Evolutionary conservation across 345 rosid genomes (phyloP), one percentile per base, ranked within the genome.

Genomic region (Reutealis trisperma): DNA sequence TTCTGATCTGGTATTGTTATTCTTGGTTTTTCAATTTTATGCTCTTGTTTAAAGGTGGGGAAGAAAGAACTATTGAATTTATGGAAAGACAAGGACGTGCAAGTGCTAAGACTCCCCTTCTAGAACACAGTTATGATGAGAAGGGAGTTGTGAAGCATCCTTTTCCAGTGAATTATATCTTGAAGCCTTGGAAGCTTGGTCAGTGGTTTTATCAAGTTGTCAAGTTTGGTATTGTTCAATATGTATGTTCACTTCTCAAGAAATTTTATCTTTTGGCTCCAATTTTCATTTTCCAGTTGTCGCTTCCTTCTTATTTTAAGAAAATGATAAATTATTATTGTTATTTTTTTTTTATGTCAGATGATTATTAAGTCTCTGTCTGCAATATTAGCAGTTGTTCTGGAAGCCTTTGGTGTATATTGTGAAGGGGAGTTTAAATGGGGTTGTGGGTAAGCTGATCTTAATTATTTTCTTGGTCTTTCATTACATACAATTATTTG

Each of bases 181-280:
- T 93, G 24, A 90, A 87, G 82, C 97, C 98, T 2, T 96, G 99
- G 99, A 88, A 87, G 85, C 99, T 92, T 78, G 93, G 98, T 81
- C 93, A 73, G 79, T 88, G 98, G 97, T 91, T 96, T 81, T 96
- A 94, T 86, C 99, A 85, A 86, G 94, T 94, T 81, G 88, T 94
- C 82, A 96, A 96, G 89, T 84, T 94, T 73, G 99, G 99, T 65
- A 96, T 96, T 84, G 97, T 96, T 80, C 99, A 94, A 90, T 96
- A 96, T 82, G 99, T 94, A 92, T 76, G 99, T 91, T 68, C 84
- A 52, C 63, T 51, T 74, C 72, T 66, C 42, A 24, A 25, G 65
- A 77, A 78, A 69, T 80, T 76, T 52, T 45, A 11, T 71, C 52
- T 72, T 82, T 71, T 41, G 54, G 30, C 1, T 27, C 13, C 27